These are phyloP conservation scores for Paraurostyla sp. DNA, from an alignment of 73 alveolate genomes.

Conservation along the genomic window DNA sequence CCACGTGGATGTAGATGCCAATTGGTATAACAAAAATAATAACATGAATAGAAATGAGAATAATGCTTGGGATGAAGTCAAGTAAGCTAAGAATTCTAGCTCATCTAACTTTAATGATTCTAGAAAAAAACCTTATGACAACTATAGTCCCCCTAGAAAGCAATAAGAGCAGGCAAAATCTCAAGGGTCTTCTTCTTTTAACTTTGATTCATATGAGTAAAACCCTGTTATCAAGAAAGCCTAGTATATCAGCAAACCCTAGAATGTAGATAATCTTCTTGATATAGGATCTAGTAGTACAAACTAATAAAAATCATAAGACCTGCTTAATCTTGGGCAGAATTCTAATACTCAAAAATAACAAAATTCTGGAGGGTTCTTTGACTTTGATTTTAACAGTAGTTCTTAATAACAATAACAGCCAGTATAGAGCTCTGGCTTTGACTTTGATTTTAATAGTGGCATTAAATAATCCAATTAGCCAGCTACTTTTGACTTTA, in stretches of 20 bases:
- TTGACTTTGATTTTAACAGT: constrained; percentile 47
- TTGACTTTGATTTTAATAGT: constrained; percentile 32
- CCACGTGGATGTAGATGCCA: constrained; percentile 1
- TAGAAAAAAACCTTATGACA: constrained; percentile 22
- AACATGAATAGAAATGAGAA: background rate
- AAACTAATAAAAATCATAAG: background rate
- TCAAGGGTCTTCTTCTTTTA: background rate
- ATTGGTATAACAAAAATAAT: background rate
- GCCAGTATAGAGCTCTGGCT: background rate
- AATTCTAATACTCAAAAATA: background rate
- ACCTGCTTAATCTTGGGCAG: background rate
- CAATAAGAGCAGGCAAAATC: background rate
- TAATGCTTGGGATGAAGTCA: background rate
- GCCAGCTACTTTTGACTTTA: constrained; percentile 26
- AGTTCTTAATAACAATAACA: background rate
- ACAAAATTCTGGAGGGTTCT: background rate
- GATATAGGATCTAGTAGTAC: constrained; percentile 4
- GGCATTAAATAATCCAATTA: background rate
- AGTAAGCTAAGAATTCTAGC: background rate
- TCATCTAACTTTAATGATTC: background rate
- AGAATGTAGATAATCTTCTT: background rate
- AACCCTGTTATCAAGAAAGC: background rate
- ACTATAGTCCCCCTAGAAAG: background rate
- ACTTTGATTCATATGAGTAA: background rate
- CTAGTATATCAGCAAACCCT: background rate